Conservation (phyloP, 192 early-diverging fungal species). For the Rhizoclosmatium globosum region DNA sequence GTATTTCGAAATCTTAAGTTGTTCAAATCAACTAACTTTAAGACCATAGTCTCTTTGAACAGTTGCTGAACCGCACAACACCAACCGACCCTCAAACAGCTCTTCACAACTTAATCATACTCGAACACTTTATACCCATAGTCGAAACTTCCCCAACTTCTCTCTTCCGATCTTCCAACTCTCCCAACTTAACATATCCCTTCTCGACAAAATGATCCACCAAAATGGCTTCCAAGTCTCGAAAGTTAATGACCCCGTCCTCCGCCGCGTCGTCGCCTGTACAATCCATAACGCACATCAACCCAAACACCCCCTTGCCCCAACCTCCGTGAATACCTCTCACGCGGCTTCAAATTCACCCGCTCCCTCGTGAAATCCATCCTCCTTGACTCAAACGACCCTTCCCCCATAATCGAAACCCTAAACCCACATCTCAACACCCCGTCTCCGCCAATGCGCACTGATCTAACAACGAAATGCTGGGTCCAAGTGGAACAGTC, state of each 20-base stretch:
- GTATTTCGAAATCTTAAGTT: background rate
- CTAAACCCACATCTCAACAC: background rate
- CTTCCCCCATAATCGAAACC: background rate
- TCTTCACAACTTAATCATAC: conserved; percentile 4
- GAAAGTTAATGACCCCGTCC: conserved; percentile 33
- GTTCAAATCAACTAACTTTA: background rate
- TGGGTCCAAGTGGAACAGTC: conserved; percentile 15
- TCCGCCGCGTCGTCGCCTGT: conserved; percentile 24
- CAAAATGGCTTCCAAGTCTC: conserved; percentile 30
- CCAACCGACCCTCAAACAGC: background rate
- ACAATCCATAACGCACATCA: background rate
- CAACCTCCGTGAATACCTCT: conserved; percentile 2
- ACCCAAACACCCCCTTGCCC: background rate
- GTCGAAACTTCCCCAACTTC: conserved; percentile 23
- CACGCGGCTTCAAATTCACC: conserved; percentile 25
- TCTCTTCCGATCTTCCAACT: conserved; percentile 34
- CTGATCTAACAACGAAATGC: conserved; percentile 23
- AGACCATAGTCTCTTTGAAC: background rate
- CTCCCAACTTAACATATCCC: conserved; percentile 20
- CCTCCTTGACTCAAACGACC: conserved; percentile 2
- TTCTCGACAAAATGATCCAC: conserved; percentile 33
- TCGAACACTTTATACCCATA: conserved; percentile 27
- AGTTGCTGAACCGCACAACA: conserved; percentile 15
- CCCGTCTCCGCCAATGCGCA: background rate
- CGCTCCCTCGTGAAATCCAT: conserved; percentile 5